Base-by-base conservation (phyloP, 257 asterid species). In the Ligustrum vulgare region DNA sequence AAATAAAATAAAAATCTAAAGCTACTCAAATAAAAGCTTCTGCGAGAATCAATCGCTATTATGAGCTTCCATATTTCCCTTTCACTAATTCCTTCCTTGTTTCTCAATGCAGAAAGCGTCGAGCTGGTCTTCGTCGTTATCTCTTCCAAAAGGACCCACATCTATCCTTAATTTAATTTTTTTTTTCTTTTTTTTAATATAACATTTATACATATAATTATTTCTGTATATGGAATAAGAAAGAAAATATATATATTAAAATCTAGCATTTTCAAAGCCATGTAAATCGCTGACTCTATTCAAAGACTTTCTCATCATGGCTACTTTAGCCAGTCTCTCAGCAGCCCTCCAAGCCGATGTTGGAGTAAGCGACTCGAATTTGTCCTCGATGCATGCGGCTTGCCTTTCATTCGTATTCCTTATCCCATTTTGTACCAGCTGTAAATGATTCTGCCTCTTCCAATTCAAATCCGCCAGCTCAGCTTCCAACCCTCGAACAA, bases 261-360 rank as follows among this genome's bases (percentile, higher is more conserved):
- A 96, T 88, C 99, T 90, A 36, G 99, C 99, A 67, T 93, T 87
- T 69, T 96, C 99, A 60, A 96, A 96, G 70, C 99, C 98, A 84
- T 96, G 97, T 60, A 96, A 86, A 62, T 96, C 99, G 87, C 98
- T 89, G 83, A 96, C 99, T 85, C 97, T 84, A 68, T 90, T 96
- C 94, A 93, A 68, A 6, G 98, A 93, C 85, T 91, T 96, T 77
- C 94, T 91, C 95, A 90, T 91, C 6, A 91, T 91, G 33, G 99
- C 99, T 22, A 96, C 88, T 69, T 96, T 96, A 20, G 99, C 99
- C 34, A 96, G 87, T 83, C 97, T 89, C 80, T 96, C 99, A 62
- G 98, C 98, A 25, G 98, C 97, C 78, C 93, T 89, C 99, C 99
- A 96, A 73, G 99, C 99, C 82, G 99, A 96, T 6, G 97, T 93